A percentile compares a stretch with the other conserved stretches of the same genome.
These are phyloP conservation scores for Botrytis paeoniae DNA, from an alignment of 2,329 filamentous ascomycete species.

Conservation along the genomic window DNA sequence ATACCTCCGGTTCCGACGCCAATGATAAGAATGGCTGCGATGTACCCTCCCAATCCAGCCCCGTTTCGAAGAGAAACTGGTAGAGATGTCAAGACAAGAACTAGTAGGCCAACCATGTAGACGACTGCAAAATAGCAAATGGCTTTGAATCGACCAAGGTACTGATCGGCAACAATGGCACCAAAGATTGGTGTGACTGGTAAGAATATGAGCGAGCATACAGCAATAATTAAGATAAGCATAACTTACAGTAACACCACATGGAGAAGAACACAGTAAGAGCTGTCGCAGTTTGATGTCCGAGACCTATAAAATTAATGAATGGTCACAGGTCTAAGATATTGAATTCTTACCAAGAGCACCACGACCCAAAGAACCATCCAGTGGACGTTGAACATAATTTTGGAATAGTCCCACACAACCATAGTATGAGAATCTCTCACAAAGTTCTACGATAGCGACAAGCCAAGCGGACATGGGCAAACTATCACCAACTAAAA, in stretches of 20 bases:
- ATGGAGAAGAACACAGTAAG: constrained; percentile 50
- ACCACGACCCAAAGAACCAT: constrained; percentile 37
- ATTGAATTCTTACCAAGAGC: constrained; percentile 41
- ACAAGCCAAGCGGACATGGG: constrained; percentile 18
- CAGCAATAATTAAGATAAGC: not conserved
- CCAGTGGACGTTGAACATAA: constrained; percentile 50
- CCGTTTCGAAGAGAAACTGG: constrained; percentile 46
- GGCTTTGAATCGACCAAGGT: constrained; percentile 60
- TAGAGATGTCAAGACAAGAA: constrained; percentile 50
- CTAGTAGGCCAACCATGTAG: constrained; percentile 51
- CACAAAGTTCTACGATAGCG: constrained; percentile 15
- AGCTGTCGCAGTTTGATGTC: constrained; percentile 53
- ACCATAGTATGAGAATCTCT: constrained; percentile 59
- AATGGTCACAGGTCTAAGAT: not conserved
- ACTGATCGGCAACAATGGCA: constrained; percentile 51
- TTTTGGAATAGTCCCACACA: constrained; percentile 61
- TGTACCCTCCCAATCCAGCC: constrained; percentile 50
- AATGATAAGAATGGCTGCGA: constrained; percentile 48
- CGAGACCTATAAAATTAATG: constrained; percentile 41
- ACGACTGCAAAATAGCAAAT: constrained; percentile 50
- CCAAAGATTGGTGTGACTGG: constrained; percentile 40
- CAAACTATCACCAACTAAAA: constrained; percentile 15
- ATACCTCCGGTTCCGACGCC: constrained; percentile 50
- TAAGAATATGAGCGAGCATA: not conserved
- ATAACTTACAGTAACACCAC: constrained; percentile 47